Conservation (phyloP, 2,329 filamentous ascomycete genomes). For the Pyricularia pennisetigena region DNA sequence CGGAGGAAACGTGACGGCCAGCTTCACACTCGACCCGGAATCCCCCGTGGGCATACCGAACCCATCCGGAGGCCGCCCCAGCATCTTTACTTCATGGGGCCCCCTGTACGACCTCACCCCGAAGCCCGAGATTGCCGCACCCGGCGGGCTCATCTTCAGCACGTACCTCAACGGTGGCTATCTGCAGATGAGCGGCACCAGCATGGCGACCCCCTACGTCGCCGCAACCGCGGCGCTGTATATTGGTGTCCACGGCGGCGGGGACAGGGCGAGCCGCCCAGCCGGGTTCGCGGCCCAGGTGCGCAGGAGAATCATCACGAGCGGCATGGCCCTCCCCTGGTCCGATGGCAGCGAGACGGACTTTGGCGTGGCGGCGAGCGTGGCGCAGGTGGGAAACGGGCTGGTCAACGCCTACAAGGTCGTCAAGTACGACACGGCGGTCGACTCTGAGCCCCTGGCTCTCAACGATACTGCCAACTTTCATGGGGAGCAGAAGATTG, state of each 20-base stretch:
- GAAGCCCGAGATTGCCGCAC: slow-evolving; percentile 31
- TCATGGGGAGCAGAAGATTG: slow-evolving; percentile 13
- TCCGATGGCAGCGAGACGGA: slow-evolving; percentile 10
- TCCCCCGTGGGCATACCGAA: slow-evolving; percentile 7
- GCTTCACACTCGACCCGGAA: slow-evolving; percentile 9
- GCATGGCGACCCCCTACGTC: slow-evolving; percentile 37
- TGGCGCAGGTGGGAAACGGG: slow-evolving; percentile 7
- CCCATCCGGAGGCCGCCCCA: slow-evolving; percentile 6
- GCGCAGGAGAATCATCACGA: slow-evolving; percentile 20
- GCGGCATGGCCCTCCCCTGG: slow-evolving; percentile 19
- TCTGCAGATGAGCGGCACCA: slow-evolving; percentile 33
- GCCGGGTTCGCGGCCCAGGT: slow-evolving; percentile 17
- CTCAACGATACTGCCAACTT: slow-evolving; percentile 33
- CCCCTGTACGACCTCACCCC: slow-evolving; percentile 30
- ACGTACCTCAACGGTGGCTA: slow-evolving; percentile 27
- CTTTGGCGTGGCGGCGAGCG: slow-evolving; percentile 8
- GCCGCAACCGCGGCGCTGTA: slow-evolving; percentile 32
- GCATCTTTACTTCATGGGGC: slow-evolving; percentile 30
- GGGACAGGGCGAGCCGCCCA: background rate
- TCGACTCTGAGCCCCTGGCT: slow-evolving; percentile 26
- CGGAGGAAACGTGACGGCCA: slow-evolving; percentile 20
- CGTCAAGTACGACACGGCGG: slow-evolving; percentile 22
- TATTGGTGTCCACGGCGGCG: slow-evolving; percentile 17
- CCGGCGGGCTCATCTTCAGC: slow-evolving; percentile 33
- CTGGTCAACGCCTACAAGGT: slow-evolving; percentile 28